phyloP scores from a whole-genome alignment of 306 rosid species.

The Medicago truncatula region DNA sequence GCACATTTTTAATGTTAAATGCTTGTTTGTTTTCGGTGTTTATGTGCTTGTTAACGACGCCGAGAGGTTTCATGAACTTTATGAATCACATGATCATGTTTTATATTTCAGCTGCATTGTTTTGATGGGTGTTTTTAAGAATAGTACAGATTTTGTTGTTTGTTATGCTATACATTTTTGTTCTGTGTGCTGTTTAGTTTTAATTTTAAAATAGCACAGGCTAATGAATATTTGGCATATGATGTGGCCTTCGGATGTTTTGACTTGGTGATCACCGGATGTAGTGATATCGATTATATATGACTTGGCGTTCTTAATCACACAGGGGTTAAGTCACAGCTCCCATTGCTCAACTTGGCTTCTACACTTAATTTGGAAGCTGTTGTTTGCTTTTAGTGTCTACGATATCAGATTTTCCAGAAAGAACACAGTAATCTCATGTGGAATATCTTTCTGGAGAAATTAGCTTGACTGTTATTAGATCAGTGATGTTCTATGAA shows the following conservation, averaged over 20 bases:
- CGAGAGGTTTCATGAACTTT: constrained; percentile 13
- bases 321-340: background rate
- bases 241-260: background rate
- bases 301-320: background rate
- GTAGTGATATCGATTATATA: background rate
- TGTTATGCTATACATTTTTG: constrained; percentile 9
- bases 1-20: constrained; percentile 32
- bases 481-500: background rate
- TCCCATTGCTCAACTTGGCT: background rate
- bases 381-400: background rate
- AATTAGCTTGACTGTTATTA: background rate
- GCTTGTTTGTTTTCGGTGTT: constrained; percentile 6
- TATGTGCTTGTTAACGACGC: constrained; percentile 8
- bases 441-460: background rate
- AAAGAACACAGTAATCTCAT: background rate
- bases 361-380: background rate
- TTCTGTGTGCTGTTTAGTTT: background rate
- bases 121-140: background rate
- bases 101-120: constrained; percentile 2
- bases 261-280: background rate
- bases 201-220: background rate
- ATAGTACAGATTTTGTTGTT: background rate
- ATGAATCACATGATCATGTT: background rate
- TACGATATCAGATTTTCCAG: background rate
- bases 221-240: constrained; percentile 13